Evolutionary conservation across 2,329 filamentous ascomycete species (phyloP), one percentile per base, ranked within the genome.

Genomic region (Paecilomyces sp.): DNA sequence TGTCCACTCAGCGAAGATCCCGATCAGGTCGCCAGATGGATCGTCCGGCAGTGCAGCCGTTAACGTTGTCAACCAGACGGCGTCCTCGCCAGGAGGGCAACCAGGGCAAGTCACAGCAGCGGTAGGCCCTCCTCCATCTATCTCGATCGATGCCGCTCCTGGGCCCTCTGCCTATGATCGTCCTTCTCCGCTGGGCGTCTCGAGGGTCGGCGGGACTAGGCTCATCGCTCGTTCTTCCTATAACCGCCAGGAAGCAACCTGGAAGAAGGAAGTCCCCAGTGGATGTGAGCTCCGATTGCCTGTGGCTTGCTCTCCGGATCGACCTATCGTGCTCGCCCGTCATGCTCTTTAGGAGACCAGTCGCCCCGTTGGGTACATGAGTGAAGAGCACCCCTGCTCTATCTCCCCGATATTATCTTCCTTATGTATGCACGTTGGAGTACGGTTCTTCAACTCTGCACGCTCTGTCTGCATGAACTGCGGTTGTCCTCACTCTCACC

Each of bases 231-330:
- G 25, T 18, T 47, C 55, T 56, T 18, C 18, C 24, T 13, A 53
- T 53, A 28, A 18, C 18, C 50, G 50, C 22, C 22, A 9, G 9
- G 6, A n/a, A 13, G 3, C 33, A 18, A 50, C 33, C 33, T 24
- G 4, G 62, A 60, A 68, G 67, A 68, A 67, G 65, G 71, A 71
- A 67, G 70, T 69, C 70, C 36, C 54, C 61, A 57, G 67, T 66
- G 64, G 67, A 67, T 68, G 66, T 61, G 63, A 68, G 66, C 63
- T 66, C 66, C 63, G 57, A 70, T 70, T 70, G 68, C 67, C 66
- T 65, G 62, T 63, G 64, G 61, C 58, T 66, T 62, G 65, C 68
- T 67, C 68, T 68, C 68, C 63, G 51, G 69, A 73, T 73, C 68
- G 66, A 61, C 66, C 64, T 55, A 53, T 57, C 13, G 54, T 34